Evolutionary conservation across 2,329 filamentous ascomycete genomes (phyloP).

Genomic region (Alternaria ethzedia): DNA sequence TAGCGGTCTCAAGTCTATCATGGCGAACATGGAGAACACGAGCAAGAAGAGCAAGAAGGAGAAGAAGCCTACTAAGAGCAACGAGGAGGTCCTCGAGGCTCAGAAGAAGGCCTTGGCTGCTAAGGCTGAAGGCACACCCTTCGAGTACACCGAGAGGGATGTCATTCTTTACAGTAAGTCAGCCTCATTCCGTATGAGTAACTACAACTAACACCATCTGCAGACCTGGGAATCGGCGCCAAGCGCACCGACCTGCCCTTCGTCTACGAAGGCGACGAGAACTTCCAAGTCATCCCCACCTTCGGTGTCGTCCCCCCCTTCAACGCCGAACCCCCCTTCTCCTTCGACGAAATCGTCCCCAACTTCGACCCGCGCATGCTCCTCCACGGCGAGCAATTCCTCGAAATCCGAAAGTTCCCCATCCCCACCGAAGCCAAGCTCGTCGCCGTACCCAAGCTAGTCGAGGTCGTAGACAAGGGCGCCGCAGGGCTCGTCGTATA

Average conservation of each 20-base stretch:
- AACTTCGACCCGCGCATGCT: slow-evolving; percentile 99
- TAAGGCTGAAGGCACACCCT: slow-evolving; percentile 75
- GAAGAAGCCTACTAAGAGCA: slow-evolving; percentile 59
- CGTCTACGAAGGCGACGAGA: slow-evolving; percentile 87
- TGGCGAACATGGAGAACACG: slow-evolving; percentile 86
- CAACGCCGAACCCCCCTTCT: slow-evolving; percentile 80
- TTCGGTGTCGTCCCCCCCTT: slow-evolving; percentile 97
- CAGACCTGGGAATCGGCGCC: slow-evolving; percentile 84
- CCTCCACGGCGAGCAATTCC: slow-evolving; percentile 97
- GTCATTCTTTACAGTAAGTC: slow-evolving; percentile 80
- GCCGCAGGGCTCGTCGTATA: slow-evolving; percentile 82
- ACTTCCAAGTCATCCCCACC: slow-evolving; percentile 94
- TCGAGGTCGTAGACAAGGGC: slow-evolving; percentile 97
- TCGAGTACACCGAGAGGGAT: slow-evolving; percentile 84
- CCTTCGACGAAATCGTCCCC: slow-evolving; percentile 81
- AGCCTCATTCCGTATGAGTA: not conserved
- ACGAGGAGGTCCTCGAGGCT: slow-evolving; percentile 72
- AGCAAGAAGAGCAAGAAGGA: slow-evolving; percentile 51
- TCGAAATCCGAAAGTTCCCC: slow-evolving; percentile 90
- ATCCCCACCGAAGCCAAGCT: slow-evolving; percentile 84
- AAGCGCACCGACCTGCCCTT: slow-evolving; percentile 87
- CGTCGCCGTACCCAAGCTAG: slow-evolving; percentile 76
- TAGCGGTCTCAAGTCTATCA: slow-evolving; percentile 78
- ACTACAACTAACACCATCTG: slow-evolving; percentile 23
- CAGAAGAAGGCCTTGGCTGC: slow-evolving; percentile 79